phyloP scores from a whole-genome alignment of 2,329 filamentous ascomycete genomes.

The Coniochaeta pulveracea region DNA sequence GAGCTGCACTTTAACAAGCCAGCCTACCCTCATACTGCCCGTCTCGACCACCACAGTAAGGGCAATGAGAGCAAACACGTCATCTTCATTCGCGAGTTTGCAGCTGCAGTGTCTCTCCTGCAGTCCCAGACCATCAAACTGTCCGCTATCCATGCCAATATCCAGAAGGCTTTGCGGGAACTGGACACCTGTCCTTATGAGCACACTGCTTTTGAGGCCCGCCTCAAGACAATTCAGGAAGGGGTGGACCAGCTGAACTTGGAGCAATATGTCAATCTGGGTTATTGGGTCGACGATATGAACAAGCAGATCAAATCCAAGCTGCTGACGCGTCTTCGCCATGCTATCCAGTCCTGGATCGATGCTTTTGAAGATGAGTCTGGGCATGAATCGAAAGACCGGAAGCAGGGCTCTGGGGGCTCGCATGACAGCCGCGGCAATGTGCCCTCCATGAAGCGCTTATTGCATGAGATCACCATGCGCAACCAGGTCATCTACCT shows the following conservation, averaged over 20 bases:
- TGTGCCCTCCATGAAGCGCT: constrained; percentile 55
- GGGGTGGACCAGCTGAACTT: constrained; percentile 94
- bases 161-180: constrained; percentile 73
- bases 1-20: constrained; percentile 72
- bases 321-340: constrained; percentile 70
- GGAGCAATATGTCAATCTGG: constrained; percentile 89
- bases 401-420: constrained; percentile 35
- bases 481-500: constrained; percentile 95
- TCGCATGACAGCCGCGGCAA: constrained; percentile 33
- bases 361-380: constrained; percentile 62
- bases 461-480: constrained; percentile 92
- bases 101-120: constrained; percentile 72
- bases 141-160: constrained; percentile 64
- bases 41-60: constrained; percentile 45
- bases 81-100: constrained; percentile 91
- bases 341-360: constrained; percentile 81
- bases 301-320: constrained; percentile 77
- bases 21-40: constrained; percentile 39
- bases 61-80: constrained; percentile 83
- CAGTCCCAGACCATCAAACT: constrained; percentile 80
- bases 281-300: constrained; percentile 78
- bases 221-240: constrained; percentile 76
- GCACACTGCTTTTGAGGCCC: constrained; percentile 63
- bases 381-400: constrained; percentile 30
- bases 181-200: constrained; percentile 79